A percentile compares a stretch with the other conserved stretches of the same genome.
Conservation (phyloP, 2,329 filamentous ascomycete genomes). For the Harringtonia lauricola region DNA sequence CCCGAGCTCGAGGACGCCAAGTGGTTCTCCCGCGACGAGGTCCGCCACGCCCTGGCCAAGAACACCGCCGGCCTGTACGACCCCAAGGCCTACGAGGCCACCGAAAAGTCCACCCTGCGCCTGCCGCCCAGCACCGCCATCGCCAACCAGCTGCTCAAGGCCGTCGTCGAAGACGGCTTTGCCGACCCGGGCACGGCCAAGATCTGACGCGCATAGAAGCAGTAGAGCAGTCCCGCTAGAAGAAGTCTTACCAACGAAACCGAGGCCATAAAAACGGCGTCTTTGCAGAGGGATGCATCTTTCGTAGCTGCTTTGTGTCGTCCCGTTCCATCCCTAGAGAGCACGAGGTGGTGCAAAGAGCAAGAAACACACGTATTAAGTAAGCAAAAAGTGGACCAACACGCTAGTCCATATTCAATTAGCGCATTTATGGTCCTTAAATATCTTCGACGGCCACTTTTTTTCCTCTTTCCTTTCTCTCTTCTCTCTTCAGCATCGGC, state of each 20-base stretch:
- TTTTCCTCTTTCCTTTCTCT: constrained; percentile 10
- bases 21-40: constrained; percentile 79
- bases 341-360: no score
- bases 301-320: no score
- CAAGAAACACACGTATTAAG: no score
- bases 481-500: constrained; percentile 15
- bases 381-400: neutral
- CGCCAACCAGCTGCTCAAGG: constrained; percentile 76
- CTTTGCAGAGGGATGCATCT: no score
- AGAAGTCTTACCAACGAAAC: no score
- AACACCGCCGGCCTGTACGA: constrained; percentile 61
- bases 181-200: constrained; percentile 32
- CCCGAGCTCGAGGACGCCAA: constrained; percentile 81
- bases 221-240: neutral
- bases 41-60: constrained; percentile 58
- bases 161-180: constrained; percentile 63
- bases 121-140: constrained; percentile 83
- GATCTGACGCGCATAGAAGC: constrained; percentile 24
- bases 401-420: constrained; percentile 1
- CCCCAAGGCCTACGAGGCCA: constrained; percentile 45
- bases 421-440: neutral
- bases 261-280: no score
- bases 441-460: neutral
- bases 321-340: no score
- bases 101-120: constrained; percentile 59